Evolutionary conservation across 495 filamentous ascomycete genomes (phyloP), one percentile per base, ranked within the genome.

Genomic region (Hyaloscypha variabilis): DNA sequence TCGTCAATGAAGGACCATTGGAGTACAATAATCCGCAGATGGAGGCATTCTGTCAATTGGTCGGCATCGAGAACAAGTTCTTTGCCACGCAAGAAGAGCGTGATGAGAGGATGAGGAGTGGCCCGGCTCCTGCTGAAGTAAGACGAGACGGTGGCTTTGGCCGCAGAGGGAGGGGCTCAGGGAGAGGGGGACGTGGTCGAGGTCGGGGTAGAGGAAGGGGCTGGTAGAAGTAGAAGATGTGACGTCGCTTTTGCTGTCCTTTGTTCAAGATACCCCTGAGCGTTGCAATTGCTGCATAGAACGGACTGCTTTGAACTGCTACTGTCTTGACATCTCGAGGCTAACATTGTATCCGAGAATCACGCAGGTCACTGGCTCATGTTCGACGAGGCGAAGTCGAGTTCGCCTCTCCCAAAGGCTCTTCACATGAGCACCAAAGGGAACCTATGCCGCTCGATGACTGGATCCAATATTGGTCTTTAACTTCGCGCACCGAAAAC

Each of bases 1-100:
- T 36, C 11, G 71, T 71, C 19, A 60, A 64, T 0, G 68, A 81
- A 51, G 82, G 85, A 72, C 92, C 93, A 2, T 72, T 74, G 0
- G 93, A 96, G 76, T 96, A 92, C 73, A 90, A 80, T 14, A 97
- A 93, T 72, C 86, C 88, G 5, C 94, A 97, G 76, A 97, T 92
- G 10, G 75, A 75, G 8, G 72, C 75, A 21, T 98, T 95, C 75
- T 97, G 95, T 73, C 79, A 86, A 59, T 73, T 97, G 62, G 54
- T 97, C 1, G 86, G 86, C 3, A 91, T 97, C 42, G 78, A 82
- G 30, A 94, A 98, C 75, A 81, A 85, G 49, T 97, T 97, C 78
- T 78, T 86, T 66, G 79, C 88, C 0, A 87, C 73, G 2, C 87
- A 91, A 8, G 90, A 90, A 67, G 91, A 94, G 69, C 83, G 85